phyloP scores from a whole-genome alignment of 2,329 filamentous ascomycete genomes.

The Epichloe festucae region DNA sequence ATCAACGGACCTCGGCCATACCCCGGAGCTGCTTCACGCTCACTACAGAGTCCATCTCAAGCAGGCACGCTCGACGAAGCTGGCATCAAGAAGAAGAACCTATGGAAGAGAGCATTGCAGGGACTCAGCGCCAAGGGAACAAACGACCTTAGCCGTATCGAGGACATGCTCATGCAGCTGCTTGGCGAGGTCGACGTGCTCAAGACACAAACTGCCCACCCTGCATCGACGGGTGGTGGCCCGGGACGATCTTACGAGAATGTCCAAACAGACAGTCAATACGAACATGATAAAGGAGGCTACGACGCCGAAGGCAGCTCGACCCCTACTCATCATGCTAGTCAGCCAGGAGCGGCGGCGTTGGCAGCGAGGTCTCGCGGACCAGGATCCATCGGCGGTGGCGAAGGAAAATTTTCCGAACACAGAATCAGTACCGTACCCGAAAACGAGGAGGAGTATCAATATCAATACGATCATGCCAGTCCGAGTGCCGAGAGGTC shows the following conservation, averaged over 20 bases:
- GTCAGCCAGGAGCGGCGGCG: slow-evolving; percentile 65
- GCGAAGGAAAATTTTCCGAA: slow-evolving; percentile 49
- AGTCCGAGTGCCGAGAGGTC: slow-evolving; percentile 25
- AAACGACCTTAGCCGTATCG: slow-evolving; percentile 77
- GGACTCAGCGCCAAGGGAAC: slow-evolving; percentile 78
- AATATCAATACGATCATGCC: slow-evolving; percentile 31
- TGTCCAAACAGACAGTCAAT: slow-evolving; percentile 47
- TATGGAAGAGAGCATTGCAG: slow-evolving; percentile 90
- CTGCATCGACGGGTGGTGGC: slow-evolving; percentile 32
- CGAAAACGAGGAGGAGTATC: slow-evolving; percentile 66
- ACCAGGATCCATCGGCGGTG: slow-evolving; percentile 22
- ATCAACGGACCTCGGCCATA: slow-evolving; percentile 79
- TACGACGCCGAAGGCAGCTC: slow-evolving; percentile 81
- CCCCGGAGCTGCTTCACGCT: slow-evolving; percentile 51
- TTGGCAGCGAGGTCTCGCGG: slow-evolving; percentile 44
- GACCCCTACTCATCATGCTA: slow-evolving; percentile 45
- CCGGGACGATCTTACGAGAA: slow-evolving; percentile 55
- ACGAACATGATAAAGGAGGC: slow-evolving; percentile 57
- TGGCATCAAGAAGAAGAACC: slow-evolving; percentile 71
- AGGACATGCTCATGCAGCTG: slow-evolving; percentile 84
- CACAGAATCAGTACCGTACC: slow-evolving; percentile 83
- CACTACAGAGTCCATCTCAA: slow-evolving; percentile 42
- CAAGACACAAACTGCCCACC: slow-evolving; percentile 43
- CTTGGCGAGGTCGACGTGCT: slow-evolving; percentile 82
- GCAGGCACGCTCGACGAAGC: slow-evolving; percentile 41